phyloP scores from a whole-genome alignment of 2,329 filamentous ascomycete genomes.

The Venturia nashicola region DNA sequence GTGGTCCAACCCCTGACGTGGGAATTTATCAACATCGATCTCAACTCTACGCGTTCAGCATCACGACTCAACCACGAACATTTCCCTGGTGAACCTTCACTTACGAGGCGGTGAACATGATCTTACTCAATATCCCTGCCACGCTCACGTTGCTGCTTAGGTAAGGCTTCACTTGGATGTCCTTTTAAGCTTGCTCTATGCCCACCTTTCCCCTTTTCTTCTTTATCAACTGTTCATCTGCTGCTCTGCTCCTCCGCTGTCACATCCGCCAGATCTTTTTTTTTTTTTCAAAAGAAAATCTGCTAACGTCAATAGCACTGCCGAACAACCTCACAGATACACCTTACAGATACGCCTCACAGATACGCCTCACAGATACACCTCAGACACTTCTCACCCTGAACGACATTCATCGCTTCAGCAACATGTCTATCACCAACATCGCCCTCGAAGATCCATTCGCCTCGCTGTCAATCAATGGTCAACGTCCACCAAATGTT shows the following conservation, averaged over 20 bases:
- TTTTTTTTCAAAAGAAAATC: not conserved
- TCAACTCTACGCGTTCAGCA: conserved; percentile 1
- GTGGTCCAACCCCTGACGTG: not conserved
- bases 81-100: not conserved
- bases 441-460: not conserved
- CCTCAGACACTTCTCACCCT: not conserved
- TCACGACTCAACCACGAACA: not conserved
- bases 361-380: not conserved
- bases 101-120: not conserved
- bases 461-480: not conserved
- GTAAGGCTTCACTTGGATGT: not conserved
- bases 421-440: not conserved
- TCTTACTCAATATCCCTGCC: not conserved
- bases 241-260: not conserved
- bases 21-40: conserved; percentile 3
- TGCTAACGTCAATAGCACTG: not conserved
- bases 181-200: not conserved
- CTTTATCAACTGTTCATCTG: not conserved
- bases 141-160: not conserved
- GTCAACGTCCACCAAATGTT: not conserved
- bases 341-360: not conserved
- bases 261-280: not conserved
- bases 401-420: not conserved
- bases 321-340: not conserved
- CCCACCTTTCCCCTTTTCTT: not conserved